These are phyloP conservation scores for Rhynchosporium secalis DNA, from an alignment of 2,329 filamentous ascomycete genomes.

Conservation along the genomic window DNA sequence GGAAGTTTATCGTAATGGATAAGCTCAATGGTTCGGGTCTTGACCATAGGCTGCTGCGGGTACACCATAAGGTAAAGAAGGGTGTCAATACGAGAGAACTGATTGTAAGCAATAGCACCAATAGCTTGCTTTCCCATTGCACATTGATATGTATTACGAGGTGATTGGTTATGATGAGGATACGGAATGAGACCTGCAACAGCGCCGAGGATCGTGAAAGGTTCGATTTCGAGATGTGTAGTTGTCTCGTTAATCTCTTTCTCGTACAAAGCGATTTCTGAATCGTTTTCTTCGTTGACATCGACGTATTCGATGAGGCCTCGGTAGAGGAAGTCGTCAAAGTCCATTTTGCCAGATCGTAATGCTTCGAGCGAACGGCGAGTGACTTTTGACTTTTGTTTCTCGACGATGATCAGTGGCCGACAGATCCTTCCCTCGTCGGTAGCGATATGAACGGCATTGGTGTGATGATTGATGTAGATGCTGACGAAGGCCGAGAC, in stretches of 20 bases:
- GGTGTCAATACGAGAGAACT: constrained; percentile 95
- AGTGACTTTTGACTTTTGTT: constrained; percentile 78
- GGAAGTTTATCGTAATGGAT: constrained; percentile 97
- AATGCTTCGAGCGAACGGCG: constrained; percentile 76
- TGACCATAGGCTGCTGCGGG: constrained; percentile 95
- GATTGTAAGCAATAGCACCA: constrained; percentile 95
- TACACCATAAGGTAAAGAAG: constrained; percentile 96
- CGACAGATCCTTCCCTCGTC: constrained; percentile 97
- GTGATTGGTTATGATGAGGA: constrained; percentile 98
- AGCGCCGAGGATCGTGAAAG: constrained; percentile 92
- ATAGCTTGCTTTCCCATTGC: constrained; percentile 99
- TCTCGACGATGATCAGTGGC: constrained; percentile 92
- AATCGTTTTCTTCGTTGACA: constrained; percentile 97
- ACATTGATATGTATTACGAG: constrained; percentile 97
- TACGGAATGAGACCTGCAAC: constrained; percentile 97
- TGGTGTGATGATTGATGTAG: constrained; percentile 90
- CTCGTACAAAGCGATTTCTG: constrained; percentile 88
- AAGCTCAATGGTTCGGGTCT: constrained; percentile 93
- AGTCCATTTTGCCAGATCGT: constrained; percentile 79
- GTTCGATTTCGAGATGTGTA: constrained; percentile 96
- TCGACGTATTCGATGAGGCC: constrained; percentile 96
- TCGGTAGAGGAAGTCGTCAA: constrained; percentile 89
- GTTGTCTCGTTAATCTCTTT: constrained; percentile 78
- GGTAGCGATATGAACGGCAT: constrained; percentile 90
- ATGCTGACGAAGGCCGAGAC: constrained; percentile 97